Conservation (phyloP, 1,139 yeast species). For the Sugiyamaella paludigena region DNA sequence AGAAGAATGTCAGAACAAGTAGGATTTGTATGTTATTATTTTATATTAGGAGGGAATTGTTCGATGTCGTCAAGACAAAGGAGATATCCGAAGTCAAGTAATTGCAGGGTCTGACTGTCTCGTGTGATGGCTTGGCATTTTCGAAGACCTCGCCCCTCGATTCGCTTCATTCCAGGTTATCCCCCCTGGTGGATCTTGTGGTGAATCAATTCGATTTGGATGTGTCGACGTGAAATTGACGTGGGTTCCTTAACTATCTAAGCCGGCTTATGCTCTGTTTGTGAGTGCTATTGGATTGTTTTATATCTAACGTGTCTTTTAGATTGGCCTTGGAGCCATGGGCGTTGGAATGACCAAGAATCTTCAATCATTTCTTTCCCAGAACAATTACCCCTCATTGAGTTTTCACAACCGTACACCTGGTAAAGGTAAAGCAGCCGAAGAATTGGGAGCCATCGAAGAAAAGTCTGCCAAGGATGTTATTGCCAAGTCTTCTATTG, state of each 20-base stretch:
- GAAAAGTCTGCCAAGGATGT: conserved; percentile 20
- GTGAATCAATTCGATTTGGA: conserved; percentile 2
- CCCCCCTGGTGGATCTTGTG: too few relatives aligned
- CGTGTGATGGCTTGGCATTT: background rate
- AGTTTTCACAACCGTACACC: conserved; percentile 24
- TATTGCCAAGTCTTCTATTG: conserved; percentile 18
- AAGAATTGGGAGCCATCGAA: conserved; percentile 23
- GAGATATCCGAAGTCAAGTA: too few relatives aligned
- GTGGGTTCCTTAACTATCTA: background rate
- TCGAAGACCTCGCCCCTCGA: too few relatives aligned
- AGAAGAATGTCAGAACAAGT: conserved; percentile 3
- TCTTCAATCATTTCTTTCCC: conserved; percentile 21
- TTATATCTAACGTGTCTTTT: conserved; percentile 1
- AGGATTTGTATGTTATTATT: conserved; percentile 1
- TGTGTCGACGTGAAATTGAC: background rate
- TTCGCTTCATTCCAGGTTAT: too few relatives aligned
- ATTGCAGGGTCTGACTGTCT: background rate
- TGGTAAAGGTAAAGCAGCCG: conserved; percentile 21
- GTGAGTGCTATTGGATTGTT: background rate
- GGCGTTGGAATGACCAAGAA: conserved; percentile 25
- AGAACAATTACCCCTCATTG: conserved; percentile 18
- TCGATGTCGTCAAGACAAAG: too few relatives aligned
- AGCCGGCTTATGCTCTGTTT: too few relatives aligned
- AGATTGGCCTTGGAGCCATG: conserved; percentile 30
- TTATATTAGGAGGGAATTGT: too few relatives aligned